Evolutionary conservation across 768 basidiomycete species (phyloP).

Genomic region (Boletus coccyginus): DNA sequence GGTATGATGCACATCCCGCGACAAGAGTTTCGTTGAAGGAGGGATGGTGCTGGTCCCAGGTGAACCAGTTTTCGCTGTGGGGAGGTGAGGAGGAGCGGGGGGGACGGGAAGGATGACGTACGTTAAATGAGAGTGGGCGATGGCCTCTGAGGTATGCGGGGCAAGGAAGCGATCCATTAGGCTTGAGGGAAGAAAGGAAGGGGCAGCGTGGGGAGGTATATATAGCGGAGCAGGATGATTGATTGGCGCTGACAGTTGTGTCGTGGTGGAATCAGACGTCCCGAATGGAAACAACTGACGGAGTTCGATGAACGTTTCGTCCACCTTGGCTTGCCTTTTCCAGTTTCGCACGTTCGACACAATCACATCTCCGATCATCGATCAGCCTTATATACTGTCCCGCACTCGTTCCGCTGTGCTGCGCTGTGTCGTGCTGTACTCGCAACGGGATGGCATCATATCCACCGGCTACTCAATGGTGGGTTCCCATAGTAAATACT

Average conservation of each 20-base stretch:
- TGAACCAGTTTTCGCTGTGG: conserved; percentile 60
- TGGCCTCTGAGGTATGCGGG: conserved; percentile 71
- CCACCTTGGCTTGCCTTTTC: conserved; percentile 16
- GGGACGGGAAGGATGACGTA: conserved; percentile 32
- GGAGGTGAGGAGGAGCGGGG: conserved; percentile 14
- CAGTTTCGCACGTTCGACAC: conserved; percentile 27
- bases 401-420: background rate
- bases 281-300: background rate
- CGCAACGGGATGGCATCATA: no score
- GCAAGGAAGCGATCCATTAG: conserved; percentile 72
- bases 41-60: conserved; percentile 70
- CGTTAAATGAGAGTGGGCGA: conserved; percentile 68
- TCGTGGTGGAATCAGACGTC: conserved; percentile 5
- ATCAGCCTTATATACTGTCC: no score
- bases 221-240: background rate
- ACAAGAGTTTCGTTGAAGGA: conserved; percentile 71
- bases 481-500: no score
- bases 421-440: background rate
- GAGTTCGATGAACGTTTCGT: conserved; percentile 17
- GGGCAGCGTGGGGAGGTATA: background rate
- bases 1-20: conserved; percentile 77
- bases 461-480: no score
- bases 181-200: background rate
- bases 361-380: no score
- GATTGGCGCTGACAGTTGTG: conserved; percentile 4